Evolutionary conservation across 2,329 filamentous ascomycete genomes (phyloP).

Genomic region (Salinomyces thailandicus): DNA sequence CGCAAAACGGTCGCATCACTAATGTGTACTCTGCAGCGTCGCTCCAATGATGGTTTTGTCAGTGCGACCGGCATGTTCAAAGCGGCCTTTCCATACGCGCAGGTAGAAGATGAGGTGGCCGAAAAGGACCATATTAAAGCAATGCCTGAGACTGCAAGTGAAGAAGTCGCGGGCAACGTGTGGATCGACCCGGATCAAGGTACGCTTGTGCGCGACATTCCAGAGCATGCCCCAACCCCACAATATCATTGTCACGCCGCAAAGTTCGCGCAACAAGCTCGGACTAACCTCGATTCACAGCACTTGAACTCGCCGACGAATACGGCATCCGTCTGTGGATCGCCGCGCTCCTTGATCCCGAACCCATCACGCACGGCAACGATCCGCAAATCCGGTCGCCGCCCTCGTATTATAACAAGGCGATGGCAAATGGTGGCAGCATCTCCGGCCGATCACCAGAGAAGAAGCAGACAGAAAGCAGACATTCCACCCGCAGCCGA

Average conservation of each 20-base stretch:
- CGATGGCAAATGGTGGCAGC: constrained; percentile 18
- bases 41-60: constrained; percentile 73
- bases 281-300: constrained; percentile 35
- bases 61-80: constrained; percentile 90
- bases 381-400: constrained; percentile 64
- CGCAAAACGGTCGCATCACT: too few relatives aligned
- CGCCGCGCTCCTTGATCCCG: constrained; percentile 78
- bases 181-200: constrained; percentile 78
- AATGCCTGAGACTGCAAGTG: constrained; percentile 66
- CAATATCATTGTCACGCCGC: not conserved
- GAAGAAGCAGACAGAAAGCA: constrained; percentile 10
- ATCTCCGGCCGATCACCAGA: constrained; percentile 14
- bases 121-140: constrained; percentile 80
- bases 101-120: constrained; percentile 55
- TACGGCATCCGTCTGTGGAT: constrained; percentile 85
- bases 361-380: constrained; percentile 58
- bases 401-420: constrained; percentile 53
- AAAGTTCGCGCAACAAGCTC: constrained; percentile 2
- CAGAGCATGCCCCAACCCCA: constrained; percentile 3
- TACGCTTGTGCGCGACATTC: too few relatives aligned
- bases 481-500: constrained; percentile 27
- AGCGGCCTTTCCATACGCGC: constrained; percentile 67
- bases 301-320: constrained; percentile 72
- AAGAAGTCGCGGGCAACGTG: constrained; percentile 92
- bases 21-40: constrained; percentile 57